Percentiles rank a stretch among this genome's conserved stretches.
Conservation (phyloP, 2,329 filamentous ascomycete species). For the Lasiodiplodia sp. region DNA sequence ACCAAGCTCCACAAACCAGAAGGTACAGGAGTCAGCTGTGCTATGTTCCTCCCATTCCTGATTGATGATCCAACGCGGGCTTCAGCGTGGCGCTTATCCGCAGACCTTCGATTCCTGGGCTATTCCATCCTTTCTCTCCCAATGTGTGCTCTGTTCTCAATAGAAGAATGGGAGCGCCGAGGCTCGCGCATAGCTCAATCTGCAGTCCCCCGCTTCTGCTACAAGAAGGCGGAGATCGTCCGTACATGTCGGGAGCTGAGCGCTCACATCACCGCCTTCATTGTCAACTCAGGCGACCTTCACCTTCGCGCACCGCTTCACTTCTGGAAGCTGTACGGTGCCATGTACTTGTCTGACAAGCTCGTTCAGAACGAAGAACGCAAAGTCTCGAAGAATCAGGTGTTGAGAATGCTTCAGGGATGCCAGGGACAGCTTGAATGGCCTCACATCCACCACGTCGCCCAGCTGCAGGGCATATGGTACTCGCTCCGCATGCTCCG, state of each 20-base stretch:
- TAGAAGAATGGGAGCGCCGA: constrained; percentile 23
- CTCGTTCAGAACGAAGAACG: constrained; percentile 14
- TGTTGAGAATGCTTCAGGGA: constrained; percentile 4
- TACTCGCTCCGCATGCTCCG: constrained; percentile 30
- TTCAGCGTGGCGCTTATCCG: constrained; percentile 52
- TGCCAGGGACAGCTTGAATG: constrained; percentile 4
- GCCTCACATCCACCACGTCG: constrained; percentile 14
- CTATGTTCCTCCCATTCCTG: constrained; percentile 71
- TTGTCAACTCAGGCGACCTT: constrained; percentile 8
- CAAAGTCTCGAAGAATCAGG: constrained; percentile 9
- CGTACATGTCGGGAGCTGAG: constrained; percentile 10
- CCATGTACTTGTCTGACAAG: constrained; percentile 14
- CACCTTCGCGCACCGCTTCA: constrained; percentile 1
- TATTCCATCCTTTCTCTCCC: constrained; percentile 47
- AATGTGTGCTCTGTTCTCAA: not conserved
- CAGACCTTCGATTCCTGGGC: constrained; percentile 45
- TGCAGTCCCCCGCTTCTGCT: not conserved
- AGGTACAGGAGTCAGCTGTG: constrained; percentile 8
- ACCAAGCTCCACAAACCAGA: constrained; percentile 31
- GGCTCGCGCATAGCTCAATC: constrained; percentile 11
- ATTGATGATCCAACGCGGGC: constrained; percentile 55
- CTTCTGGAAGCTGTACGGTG: constrained; percentile 27
- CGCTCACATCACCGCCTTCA: constrained; percentile 17
- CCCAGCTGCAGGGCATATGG: constrained; percentile 25
- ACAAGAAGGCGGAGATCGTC: constrained; percentile 10